A percentile compares a stretch with the other conserved stretches of the same genome.
Conservation (phyloP, 2,329 filamentous ascomycete species). For the Huntiella abstrusa region DNA sequence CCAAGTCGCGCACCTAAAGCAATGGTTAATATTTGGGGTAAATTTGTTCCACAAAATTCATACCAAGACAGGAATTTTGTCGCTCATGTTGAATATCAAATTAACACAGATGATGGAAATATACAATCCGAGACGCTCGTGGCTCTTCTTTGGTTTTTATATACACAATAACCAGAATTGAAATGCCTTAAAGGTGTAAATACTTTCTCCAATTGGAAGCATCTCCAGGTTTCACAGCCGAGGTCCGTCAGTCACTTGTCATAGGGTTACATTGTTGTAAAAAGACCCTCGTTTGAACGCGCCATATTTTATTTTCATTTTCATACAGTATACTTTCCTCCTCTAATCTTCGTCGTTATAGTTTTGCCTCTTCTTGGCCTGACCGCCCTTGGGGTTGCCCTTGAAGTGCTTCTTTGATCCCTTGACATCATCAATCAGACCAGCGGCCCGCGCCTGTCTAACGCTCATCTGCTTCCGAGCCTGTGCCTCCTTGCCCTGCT, state of each 20-base stretch:
- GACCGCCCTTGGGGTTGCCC: conserved; percentile 43
- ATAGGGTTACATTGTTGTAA: conserved; percentile 6
- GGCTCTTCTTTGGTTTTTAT: too few relatives aligned
- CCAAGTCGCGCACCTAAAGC: conserved; percentile 32
- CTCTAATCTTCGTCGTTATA: conserved; percentile 14
- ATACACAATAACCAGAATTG: too few relatives aligned
- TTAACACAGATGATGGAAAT: neutral
- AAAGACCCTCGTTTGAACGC: neutral
- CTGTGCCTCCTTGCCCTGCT: conserved; percentile 43
- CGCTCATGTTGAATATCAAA: conserved; percentile 5
- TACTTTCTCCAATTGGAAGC: too few relatives aligned
- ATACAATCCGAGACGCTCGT: too few relatives aligned
- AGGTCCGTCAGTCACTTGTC: too few relatives aligned
- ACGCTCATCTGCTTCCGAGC: conserved; percentile 52
- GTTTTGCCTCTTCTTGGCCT: conserved; percentile 31
- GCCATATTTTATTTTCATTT: neutral
- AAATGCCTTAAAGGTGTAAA: too few relatives aligned
- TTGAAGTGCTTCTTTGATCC: conserved; percentile 89
- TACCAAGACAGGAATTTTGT: conserved; percentile 10
- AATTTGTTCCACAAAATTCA: neutral
- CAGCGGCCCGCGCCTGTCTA: conserved; percentile 46
- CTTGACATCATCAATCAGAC: conserved; percentile 48
- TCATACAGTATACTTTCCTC: neutral
- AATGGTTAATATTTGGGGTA: neutral
- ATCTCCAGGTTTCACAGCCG: too few relatives aligned